These are phyloP conservation scores for Raddia distichophylla DNA, from an alignment of 176 grass and related monocot genomes.

Conservation along the genomic window DNA sequence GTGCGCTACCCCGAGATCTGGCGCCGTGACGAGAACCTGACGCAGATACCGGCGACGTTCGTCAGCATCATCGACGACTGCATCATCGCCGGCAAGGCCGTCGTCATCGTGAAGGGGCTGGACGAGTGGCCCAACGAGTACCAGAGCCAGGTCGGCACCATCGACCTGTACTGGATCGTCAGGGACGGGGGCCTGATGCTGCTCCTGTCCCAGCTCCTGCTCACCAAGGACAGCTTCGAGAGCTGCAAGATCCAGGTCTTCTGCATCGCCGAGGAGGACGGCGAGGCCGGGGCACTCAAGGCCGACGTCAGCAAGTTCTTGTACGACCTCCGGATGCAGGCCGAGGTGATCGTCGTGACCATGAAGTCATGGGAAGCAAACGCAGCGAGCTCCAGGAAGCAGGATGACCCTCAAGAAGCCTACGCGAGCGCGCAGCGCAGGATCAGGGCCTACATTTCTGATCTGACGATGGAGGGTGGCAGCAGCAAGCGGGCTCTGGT, in stretches of 20 bases:
- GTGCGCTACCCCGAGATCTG: slow-evolving; percentile 97
- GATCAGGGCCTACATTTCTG: slow-evolving; percentile 59
- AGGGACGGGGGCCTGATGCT: slow-evolving; percentile 94
- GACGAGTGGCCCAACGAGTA: slow-evolving; percentile 97
- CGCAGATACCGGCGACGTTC: slow-evolving; percentile 81
- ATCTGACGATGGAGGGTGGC: slow-evolving; percentile 73
- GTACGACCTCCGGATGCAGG: slow-evolving; percentile 91
- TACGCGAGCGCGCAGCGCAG: slow-evolving; percentile 61
- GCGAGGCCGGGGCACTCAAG: slow-evolving; percentile 78
- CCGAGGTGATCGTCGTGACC: slow-evolving; percentile 91
- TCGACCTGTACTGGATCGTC: slow-evolving; percentile 97
- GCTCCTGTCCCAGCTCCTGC: slow-evolving; percentile 82
- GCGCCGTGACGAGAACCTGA: slow-evolving; percentile 73
- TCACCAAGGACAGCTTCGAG: slow-evolving; percentile 87
- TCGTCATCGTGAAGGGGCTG: slow-evolving; percentile 89
- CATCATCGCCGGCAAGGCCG: slow-evolving; percentile 93
- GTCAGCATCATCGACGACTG: slow-evolving; percentile 93
- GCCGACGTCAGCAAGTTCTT: slow-evolving; percentile 82
- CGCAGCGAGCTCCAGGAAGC: slow-evolving; percentile 37
- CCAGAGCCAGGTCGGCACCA: slow-evolving; percentile 77
- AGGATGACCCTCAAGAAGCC: slow-evolving; percentile 64
- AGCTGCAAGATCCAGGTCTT: slow-evolving; percentile 94
- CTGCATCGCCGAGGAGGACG: slow-evolving; percentile 95
- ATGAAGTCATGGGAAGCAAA: slow-evolving; percentile 70
- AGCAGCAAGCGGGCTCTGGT: slow-evolving; percentile 52